These are phyloP conservation scores for Setomelanomma holmii DNA, from an alignment of 2,329 filamentous ascomycete genomes.

Conservation along the genomic window DNA sequence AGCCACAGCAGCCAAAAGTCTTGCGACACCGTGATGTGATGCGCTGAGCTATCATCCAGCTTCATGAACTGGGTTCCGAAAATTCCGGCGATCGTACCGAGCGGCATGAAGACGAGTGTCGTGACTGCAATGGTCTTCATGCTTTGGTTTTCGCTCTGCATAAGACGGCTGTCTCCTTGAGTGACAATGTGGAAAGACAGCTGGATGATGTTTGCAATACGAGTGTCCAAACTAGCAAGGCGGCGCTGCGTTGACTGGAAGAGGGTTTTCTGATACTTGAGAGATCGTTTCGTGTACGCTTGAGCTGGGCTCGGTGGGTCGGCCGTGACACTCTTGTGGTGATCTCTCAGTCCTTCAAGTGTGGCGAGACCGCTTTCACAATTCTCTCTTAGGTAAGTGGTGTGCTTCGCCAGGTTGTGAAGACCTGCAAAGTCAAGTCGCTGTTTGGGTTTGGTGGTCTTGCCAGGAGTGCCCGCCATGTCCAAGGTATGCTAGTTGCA, in stretches of 20 bases:
- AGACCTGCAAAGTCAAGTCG: constrained; percentile 34
- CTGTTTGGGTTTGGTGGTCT: constrained; percentile 21
- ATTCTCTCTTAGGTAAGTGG: constrained; percentile 48
- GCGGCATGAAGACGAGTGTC: constrained; percentile 54
- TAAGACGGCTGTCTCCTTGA: constrained; percentile 46
- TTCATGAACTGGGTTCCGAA: constrained; percentile 42
- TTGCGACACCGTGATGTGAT: constrained; percentile 30
- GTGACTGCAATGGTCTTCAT: constrained; percentile 57
- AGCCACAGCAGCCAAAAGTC: constrained; percentile 43
- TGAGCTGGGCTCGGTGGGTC: constrained; percentile 9
- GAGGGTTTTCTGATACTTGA: constrained; percentile 40
- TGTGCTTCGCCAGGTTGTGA: constrained; percentile 51
- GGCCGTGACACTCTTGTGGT: constrained; percentile 19
- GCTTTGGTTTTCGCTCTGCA: constrained; percentile 49
- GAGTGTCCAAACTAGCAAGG: constrained; percentile 43
- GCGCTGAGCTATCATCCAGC: constrained; percentile 24
- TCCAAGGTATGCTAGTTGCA: constrained; percentile 26
- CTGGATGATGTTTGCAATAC: constrained; percentile 49
- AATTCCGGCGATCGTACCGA: constrained; percentile 42
- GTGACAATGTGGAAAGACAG: constrained; percentile 52
- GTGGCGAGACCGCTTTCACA: constrained; percentile 39
- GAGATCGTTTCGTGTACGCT: constrained; percentile 21
- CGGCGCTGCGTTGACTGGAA: constrained; percentile 46
- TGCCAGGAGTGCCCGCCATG: constrained; percentile 23
- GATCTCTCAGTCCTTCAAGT: constrained; percentile 28